A percentile compares a stretch with the other conserved stretches of the same genome.
phyloP scores from a whole-genome alignment of 352 stramenopile genomes.

The Phytophthora constricta region DNA sequence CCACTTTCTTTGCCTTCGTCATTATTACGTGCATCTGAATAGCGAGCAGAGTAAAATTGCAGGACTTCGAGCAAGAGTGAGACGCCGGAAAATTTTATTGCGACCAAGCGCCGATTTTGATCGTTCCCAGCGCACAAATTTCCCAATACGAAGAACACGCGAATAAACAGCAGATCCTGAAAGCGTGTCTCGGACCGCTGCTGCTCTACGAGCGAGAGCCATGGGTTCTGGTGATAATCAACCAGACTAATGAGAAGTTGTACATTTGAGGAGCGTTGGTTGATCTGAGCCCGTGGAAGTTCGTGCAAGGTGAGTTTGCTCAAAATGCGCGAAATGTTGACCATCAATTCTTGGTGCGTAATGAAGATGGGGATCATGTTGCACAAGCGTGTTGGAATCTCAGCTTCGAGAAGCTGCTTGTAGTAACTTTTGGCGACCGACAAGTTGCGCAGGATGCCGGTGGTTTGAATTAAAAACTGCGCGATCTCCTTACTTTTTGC shows the following conservation, averaged over 20 bases:
- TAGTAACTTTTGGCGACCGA: slow-evolving; percentile 60
- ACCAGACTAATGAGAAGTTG: slow-evolving; percentile 58
- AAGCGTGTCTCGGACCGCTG: slow-evolving; percentile 44
- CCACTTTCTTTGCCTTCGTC: slow-evolving; percentile 8
- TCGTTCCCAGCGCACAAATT: slow-evolving; percentile 91
- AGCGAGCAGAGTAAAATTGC: slow-evolving; percentile 51
- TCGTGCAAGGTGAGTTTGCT: slow-evolving; percentile 88
- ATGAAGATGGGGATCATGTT: slow-evolving; percentile 49
- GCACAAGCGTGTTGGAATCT: slow-evolving; percentile 58
- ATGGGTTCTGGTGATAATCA: slow-evolving; percentile 42
- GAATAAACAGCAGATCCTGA: slow-evolving; percentile 71
- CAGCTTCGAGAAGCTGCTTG: slow-evolving; percentile 76
- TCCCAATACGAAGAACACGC: slow-evolving; percentile 83
- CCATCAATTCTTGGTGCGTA: slow-evolving; percentile 71
- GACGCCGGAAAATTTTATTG: slow-evolving; percentile 36
- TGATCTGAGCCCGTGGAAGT: slow-evolving; percentile 69
- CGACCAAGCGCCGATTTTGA: slow-evolving; percentile 64
- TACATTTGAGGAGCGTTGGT: slow-evolving; percentile 49
- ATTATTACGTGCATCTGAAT: slow-evolving; percentile 23
- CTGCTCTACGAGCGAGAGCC: slow-evolving; percentile 42
- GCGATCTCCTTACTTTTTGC: slow-evolving; percentile 61
- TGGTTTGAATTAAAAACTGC: slow-evolving; percentile 76
- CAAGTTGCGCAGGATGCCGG: slow-evolving; percentile 71
- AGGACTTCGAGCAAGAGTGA: slow-evolving; percentile 49
- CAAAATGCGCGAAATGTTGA: slow-evolving; percentile 80